Conservation (phyloP, 2,329 filamentous ascomycete species). For the Aspergillus cejpii region DNA sequence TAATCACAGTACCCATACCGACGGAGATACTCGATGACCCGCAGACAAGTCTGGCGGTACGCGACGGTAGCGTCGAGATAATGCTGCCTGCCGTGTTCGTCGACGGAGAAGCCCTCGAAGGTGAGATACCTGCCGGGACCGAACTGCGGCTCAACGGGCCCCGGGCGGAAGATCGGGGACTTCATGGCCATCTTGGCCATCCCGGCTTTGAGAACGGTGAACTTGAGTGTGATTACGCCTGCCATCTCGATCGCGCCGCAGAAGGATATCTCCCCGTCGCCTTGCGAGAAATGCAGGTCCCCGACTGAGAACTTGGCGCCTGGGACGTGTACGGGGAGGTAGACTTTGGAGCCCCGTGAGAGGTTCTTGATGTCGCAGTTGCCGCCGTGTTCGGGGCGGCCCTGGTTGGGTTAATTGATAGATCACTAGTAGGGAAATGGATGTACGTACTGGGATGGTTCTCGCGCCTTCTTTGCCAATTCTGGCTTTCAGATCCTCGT, state of each 20-base stretch:
- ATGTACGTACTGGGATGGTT: conserved; percentile 61
- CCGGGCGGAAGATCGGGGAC: conserved; percentile 76
- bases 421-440: neutral
- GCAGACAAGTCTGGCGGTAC: conserved; percentile 72
- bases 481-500: conserved; percentile 54
- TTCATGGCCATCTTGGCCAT: conserved; percentile 68
- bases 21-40: conserved; percentile 71
- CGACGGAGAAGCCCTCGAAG: conserved; percentile 86
- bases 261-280: conserved; percentile 85
- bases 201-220: conserved; percentile 77
- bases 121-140: conserved; percentile 74
- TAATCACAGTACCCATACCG: conserved; percentile 65
- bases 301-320: conserved; percentile 89
- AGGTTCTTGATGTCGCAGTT: conserved; percentile 92
- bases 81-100: conserved; percentile 81
- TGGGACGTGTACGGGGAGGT: conserved; percentile 75
- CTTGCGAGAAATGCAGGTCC: conserved; percentile 80
- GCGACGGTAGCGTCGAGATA: conserved; percentile 81
- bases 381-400: conserved; percentile 77
- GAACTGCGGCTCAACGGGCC: conserved; percentile 82
- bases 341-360: conserved; percentile 71
- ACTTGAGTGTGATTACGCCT: conserved; percentile 82
- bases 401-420: conserved; percentile 22
- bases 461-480: conserved; percentile 72
- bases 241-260: conserved; percentile 93